These are phyloP conservation scores for Cytospora schulzeri DNA, from an alignment of 2,329 filamentous ascomycete genomes.

Conservation along the genomic window DNA sequence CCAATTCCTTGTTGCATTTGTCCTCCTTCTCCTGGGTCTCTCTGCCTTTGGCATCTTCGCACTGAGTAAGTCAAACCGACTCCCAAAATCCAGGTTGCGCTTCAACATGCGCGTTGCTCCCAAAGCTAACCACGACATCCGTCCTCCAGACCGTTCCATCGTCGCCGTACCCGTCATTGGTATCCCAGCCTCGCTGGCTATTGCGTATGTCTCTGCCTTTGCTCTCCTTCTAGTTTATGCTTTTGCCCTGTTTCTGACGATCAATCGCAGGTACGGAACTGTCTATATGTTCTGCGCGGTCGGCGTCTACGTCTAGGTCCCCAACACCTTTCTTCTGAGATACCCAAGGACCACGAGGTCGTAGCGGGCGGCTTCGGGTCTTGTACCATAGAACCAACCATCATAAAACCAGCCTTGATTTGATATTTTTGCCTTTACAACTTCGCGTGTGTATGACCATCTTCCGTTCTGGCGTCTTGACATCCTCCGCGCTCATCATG, in stretches of 20 bases:
- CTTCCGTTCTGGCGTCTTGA: conserved; percentile 6
- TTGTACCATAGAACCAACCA: conserved; percentile 47
- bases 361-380: conserved; percentile 30
- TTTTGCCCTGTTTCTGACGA: conserved; percentile 19
- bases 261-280: conserved; percentile 73
- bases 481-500: conserved; percentile 19
- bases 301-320: conserved; percentile 90
- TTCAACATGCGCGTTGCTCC: neutral
- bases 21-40: conserved; percentile 72
- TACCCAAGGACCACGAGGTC: conserved; percentile 29
- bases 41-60: conserved; percentile 78
- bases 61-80: conserved; percentile 67
- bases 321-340: conserved; percentile 32
- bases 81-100: neutral
- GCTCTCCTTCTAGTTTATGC: neutral
- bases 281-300: conserved; percentile 99
- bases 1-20: conserved; percentile 82
- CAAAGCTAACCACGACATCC: conserved; percentile 32
- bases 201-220: conserved; percentile 68
- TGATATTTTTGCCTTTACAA: conserved; percentile 23
- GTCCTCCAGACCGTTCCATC: conserved; percentile 73
- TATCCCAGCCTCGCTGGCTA: conserved; percentile 81
- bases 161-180: conserved; percentile 76
- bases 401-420: conserved; percentile 30
- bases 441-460: conserved; percentile 21